Evolutionary conservation across 1,284 basidiomycete genomes (phyloP), one percentile per base, ranked within the genome.

Genomic region (Xanthoconium separans): DNA sequence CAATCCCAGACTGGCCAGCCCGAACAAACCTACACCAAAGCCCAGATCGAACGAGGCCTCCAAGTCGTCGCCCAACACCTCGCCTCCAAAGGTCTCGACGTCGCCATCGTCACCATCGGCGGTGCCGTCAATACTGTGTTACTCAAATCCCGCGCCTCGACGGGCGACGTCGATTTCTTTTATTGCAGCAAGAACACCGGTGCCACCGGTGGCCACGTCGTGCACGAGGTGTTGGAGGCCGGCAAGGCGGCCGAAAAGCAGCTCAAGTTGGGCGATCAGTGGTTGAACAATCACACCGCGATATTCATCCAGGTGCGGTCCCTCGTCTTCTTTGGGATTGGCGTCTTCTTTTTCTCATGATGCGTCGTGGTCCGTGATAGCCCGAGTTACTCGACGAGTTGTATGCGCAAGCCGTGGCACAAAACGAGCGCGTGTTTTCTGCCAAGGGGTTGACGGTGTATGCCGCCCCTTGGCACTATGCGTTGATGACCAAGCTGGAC

Each of bases 131-230:
- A 58, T 44, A 57, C 56, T 3, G 40, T 57, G 36, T 8, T 47
- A 16, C 36, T 58, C 22, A 40, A 47, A 43, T 44, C 43, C 24
- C 55, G 55, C 12, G 56, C 50, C 16, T 37, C 55, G 30, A 57
- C 56, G 2, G 49, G 55, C 36, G 55, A 58, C 9, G 55, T 57
- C 39, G 55, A 57, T 44, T 57, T 58, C 56, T 57, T 57, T 34
- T 58, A 58, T 12, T 44, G 49, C n/a, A 58, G 40, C 15, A 57
- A 53, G 34, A 8, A 47, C 31, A 11, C 40, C 6, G 18, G 41
- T 1, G 11, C 41, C 30, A 6, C 12, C 13, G 47, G 29, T 2
- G 13, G 7, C 4, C 41, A 53, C 16, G 8, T 53, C 18, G 30
- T 47, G 18, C 55, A 47, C 4, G 44, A 57, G 18, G 33, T 58